Conservation (phyloP, 2,329 filamentous ascomycete species). For the Grosmannia clavigera region DNA sequence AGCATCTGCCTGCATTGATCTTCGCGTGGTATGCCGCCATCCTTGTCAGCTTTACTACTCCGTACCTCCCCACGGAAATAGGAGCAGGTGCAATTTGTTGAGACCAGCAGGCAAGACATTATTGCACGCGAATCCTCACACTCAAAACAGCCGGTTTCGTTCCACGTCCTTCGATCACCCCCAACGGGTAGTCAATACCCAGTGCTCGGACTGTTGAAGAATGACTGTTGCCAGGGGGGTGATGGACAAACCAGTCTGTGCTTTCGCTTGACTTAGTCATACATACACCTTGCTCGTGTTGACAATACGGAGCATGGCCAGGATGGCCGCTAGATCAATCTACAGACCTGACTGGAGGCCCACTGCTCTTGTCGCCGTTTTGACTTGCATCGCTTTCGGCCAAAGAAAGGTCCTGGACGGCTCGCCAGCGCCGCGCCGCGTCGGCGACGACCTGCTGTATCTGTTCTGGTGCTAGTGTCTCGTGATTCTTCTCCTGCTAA, state of each 20-base stretch:
- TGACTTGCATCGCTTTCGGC: not conserved
- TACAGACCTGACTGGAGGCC: slow-evolving; percentile 1
- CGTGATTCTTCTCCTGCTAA: not conserved
- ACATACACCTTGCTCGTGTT: not conserved
- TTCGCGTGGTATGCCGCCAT: slow-evolving; percentile 6
- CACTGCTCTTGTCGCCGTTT: slow-evolving; percentile 1
- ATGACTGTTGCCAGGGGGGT: not conserved
- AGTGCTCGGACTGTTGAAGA: not conserved
- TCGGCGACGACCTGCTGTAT: not conserved
- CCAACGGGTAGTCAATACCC: not conserved
- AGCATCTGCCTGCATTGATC: slow-evolving; percentile 10
- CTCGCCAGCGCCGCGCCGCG: not conserved
- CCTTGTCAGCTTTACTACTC: slow-evolving; percentile 5
- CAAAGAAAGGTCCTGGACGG: not conserved
- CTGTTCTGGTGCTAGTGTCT: not conserved
- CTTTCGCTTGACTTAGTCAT: not conserved
- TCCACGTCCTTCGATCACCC: not conserved
- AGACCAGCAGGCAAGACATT: not conserved
- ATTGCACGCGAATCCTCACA: no score
- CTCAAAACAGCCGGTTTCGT: no score
- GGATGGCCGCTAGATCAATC: not conserved
- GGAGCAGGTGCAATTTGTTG: not conserved
- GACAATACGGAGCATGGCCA: not conserved
- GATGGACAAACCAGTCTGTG: not conserved
- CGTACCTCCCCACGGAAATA: not conserved